Conservation (phyloP, 345 rosid genomes). For the Lepidium aucheri region DNA sequence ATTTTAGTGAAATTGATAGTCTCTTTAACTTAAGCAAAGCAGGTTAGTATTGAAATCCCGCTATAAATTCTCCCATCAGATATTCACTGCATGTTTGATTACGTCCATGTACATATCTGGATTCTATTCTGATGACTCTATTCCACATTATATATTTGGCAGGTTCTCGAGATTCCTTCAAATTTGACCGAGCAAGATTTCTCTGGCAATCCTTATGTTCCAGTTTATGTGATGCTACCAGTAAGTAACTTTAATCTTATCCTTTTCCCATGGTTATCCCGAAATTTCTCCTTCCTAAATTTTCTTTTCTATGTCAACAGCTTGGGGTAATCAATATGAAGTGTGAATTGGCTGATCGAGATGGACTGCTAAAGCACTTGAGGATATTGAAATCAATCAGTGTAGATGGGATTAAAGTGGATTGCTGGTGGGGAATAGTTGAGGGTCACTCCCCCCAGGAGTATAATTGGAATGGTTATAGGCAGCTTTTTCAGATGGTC, state of each 20-base stretch:
- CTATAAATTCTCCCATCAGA: background rate
- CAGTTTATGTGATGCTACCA: constrained; percentile 93
- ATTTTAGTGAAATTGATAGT: background rate
- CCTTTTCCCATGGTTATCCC: background rate
- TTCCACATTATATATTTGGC: constrained; percentile 15
- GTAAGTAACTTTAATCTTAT: constrained; percentile 41
- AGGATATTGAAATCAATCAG: constrained; percentile 67
- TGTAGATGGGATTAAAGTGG: constrained; percentile 80
- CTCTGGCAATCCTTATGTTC: constrained; percentile 70
- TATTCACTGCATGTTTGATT: constrained; percentile 9
- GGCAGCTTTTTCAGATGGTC: constrained; percentile 71
- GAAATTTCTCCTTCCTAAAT: background rate
- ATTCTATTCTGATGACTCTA: constrained; percentile 10
- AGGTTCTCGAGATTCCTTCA: constrained; percentile 48
- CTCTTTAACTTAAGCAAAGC: background rate
- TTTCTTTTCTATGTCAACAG: constrained; percentile 35
- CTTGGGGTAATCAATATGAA: constrained; percentile 89
- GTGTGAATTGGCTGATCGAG: constrained; percentile 85
- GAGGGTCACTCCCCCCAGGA: constrained; percentile 84
- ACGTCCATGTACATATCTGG: background rate
- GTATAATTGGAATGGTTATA: constrained; percentile 93
- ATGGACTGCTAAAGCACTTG: constrained; percentile 71
- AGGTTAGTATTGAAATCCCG: background rate
- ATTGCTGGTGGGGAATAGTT: constrained; percentile 99
- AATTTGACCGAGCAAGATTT: constrained; percentile 73